phyloP scores from a whole-genome alignment of 2,329 filamentous ascomycete genomes.

The Aspergillus ruber region DNA sequence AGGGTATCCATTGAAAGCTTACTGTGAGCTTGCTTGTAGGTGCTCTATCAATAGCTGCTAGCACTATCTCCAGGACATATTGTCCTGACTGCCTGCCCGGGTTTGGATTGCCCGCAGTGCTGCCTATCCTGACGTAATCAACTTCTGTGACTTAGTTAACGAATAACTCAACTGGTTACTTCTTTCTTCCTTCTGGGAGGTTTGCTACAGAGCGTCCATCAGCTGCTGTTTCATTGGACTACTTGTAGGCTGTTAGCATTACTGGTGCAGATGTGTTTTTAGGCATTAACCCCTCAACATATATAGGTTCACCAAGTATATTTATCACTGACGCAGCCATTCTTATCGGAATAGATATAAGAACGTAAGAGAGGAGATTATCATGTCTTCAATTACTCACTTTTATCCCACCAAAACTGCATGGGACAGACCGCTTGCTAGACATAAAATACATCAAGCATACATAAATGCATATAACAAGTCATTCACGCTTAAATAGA shows the following conservation, averaged over 20 bases:
- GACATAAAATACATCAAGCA: constrained; percentile 28
- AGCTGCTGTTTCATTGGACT: too few relatives aligned
- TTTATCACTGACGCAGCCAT: not conserved
- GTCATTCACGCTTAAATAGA: constrained; percentile 20
- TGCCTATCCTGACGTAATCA: not conserved
- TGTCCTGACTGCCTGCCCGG: not conserved
- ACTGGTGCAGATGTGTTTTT: too few relatives aligned
- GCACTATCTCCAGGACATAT: not conserved
- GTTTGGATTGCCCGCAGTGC: not conserved
- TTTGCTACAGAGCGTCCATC: too few relatives aligned
- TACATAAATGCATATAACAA: constrained; percentile 22
- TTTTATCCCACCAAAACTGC: constrained; percentile 10
- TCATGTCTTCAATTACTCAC: constrained; percentile 24
- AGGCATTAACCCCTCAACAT: too few relatives aligned
- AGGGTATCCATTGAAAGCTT: not conserved
- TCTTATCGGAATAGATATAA: not conserved
- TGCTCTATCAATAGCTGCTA: not conserved
- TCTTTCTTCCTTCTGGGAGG: too few relatives aligned
- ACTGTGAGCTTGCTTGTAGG: not conserved
- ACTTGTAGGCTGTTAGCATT: too few relatives aligned
- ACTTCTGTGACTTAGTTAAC: too few relatives aligned
- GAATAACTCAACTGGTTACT: too few relatives aligned
- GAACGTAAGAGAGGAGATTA: constrained; percentile 24
- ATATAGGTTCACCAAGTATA: not conserved
- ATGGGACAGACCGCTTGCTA: constrained; percentile 16